Evolutionary conservation across 345 rosid species (phyloP).

Genomic region (Rhizophora mangle): DNA sequence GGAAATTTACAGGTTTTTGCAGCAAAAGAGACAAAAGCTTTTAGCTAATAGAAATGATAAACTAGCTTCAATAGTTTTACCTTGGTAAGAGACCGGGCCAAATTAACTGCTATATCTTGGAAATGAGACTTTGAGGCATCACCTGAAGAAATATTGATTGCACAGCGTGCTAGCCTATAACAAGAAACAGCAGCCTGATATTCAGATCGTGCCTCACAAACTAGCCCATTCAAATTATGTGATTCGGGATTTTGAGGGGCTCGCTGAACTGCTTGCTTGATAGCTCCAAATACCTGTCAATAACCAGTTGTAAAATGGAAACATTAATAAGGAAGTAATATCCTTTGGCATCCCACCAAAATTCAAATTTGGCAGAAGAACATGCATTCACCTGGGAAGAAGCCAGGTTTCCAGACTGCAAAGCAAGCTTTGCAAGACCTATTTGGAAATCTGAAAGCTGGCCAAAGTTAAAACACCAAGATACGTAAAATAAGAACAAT

Average conservation of each 20-base stretch:
- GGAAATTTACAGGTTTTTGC: conserved; percentile 5
- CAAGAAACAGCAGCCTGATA: conserved; percentile 62
- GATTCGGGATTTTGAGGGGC: conserved; percentile 78
- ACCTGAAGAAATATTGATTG: conserved; percentile 40
- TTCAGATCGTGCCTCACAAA: conserved; percentile 69
- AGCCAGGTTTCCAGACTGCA: conserved; percentile 55
- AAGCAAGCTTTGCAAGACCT: conserved; percentile 84
- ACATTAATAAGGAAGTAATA: neutral
- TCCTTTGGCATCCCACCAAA: neutral
- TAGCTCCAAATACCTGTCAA: conserved; percentile 77
- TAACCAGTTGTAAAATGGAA: neutral
- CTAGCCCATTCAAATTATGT: conserved; percentile 81
- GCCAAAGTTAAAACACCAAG: conserved; percentile 22
- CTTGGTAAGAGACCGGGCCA: conserved; percentile 75
- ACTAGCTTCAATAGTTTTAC: conserved; percentile 35
- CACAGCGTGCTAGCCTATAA: conserved; percentile 58
- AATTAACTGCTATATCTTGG: conserved; percentile 62
- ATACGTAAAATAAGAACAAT: neutral
- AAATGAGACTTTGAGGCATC: conserved; percentile 40
- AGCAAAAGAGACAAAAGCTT: neutral
- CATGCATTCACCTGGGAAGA: conserved; percentile 64
- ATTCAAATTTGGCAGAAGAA: neutral
- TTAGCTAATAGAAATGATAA: neutral
- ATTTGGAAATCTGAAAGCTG: conserved; percentile 93
- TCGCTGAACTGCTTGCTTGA: conserved; percentile 82